phyloP scores from a whole-genome alignment of 2,329 filamentous ascomycete species.

The Colletotrichum sp. region DNA sequence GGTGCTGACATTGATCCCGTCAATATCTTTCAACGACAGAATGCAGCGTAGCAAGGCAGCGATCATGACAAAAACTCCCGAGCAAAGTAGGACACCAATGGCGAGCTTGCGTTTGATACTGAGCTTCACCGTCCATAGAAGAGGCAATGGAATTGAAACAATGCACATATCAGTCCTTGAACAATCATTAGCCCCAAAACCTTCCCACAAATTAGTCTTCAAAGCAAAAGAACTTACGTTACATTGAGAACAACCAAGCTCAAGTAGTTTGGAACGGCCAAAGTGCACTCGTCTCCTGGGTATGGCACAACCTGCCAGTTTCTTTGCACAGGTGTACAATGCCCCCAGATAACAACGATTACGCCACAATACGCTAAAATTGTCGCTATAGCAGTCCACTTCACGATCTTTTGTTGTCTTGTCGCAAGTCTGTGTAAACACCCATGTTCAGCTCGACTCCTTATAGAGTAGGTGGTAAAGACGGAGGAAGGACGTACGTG shows the following conservation, averaged over 20 bases:
- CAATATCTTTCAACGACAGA: conserved; percentile 37
- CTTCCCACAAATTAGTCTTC: not conserved
- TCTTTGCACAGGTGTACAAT: conserved; percentile 40
- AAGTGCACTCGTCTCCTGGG: conserved; percentile 42
- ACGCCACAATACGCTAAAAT: conserved; percentile 35
- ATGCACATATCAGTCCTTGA: conserved; percentile 44
- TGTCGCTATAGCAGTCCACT: conserved; percentile 34
- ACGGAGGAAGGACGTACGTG: conserved; percentile 36
- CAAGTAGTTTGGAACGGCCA: conserved; percentile 40
- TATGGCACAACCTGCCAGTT: conserved; percentile 47
- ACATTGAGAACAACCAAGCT: conserved; percentile 41
- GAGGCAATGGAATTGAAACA: conserved; percentile 43
- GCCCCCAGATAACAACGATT: conserved; percentile 36
- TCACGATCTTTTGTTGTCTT: conserved; percentile 41
- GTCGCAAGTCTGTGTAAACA: conserved; percentile 34
- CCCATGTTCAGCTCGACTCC: not conserved
- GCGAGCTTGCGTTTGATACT: conserved; percentile 40
- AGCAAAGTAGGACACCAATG: conserved; percentile 43
- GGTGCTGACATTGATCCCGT: conserved; percentile 41
- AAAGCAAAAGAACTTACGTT: conserved; percentile 26
- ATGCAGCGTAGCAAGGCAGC: conserved; percentile 47
- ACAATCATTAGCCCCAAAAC: not conserved
- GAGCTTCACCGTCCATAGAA: conserved; percentile 44
- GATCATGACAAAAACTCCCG: conserved; percentile 48
- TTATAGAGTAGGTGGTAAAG: not conserved